Evolutionary conservation across 148 eudicot genomes (phyloP).

Genomic region (Vaccinium vitisidaea): DNA sequence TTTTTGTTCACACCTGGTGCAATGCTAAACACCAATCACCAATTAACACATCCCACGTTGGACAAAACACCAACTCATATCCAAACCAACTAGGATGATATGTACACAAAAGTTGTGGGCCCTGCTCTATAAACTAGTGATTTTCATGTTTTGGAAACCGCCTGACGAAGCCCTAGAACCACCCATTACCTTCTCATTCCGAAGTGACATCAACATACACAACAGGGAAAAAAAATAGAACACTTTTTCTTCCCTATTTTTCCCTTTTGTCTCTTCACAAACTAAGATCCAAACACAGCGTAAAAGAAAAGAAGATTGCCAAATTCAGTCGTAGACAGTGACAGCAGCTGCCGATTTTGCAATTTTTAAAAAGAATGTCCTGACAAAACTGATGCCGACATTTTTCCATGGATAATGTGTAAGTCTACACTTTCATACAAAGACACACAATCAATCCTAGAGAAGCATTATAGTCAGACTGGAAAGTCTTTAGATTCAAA

Average conservation of each 20-base stretch:
- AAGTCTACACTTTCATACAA: neutral
- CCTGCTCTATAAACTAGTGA: neutral
- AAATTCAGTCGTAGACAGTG: neutral
- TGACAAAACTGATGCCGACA: neutral
- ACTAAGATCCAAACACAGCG: neutral
- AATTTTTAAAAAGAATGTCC: neutral
- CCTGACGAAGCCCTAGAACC: neutral
- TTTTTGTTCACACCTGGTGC: neutral
- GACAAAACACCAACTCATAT: neutral
- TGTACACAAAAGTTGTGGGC: neutral
- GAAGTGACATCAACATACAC: neutral
- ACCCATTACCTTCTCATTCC: neutral
- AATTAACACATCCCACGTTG: neutral
- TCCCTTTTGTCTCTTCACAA: neutral
- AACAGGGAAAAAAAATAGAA: neutral
- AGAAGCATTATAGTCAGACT: neutral
- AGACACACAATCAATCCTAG: neutral
- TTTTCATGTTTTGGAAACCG: neutral
- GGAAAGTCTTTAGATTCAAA: slow-evolving; percentile 4
- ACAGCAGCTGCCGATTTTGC: neutral
- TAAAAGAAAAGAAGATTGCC: neutral
- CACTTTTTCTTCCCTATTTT: neutral
- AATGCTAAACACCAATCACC: neutral
- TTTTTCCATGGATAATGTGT: neutral
- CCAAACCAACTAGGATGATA: neutral